Percentiles rank a stretch among this genome's conserved stretches.
These are phyloP conservation scores for Uronychia setigera DNA, from an alignment of 73 alveolate species.

Conservation along the genomic window DNA sequence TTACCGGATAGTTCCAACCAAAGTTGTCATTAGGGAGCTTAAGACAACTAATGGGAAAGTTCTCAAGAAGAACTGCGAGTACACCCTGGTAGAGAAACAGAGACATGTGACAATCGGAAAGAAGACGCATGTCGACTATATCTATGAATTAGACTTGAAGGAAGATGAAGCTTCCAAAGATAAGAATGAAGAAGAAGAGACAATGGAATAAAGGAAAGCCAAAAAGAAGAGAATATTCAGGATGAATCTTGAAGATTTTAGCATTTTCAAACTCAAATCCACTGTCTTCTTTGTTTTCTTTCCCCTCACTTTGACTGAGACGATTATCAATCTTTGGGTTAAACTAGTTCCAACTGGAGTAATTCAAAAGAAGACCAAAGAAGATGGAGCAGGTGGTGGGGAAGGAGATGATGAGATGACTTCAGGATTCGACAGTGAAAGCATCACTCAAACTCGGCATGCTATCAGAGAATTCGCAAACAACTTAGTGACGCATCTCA, in stretches of 20 bases:
- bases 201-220: constrained; percentile 16
- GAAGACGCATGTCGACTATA: constrained; percentile 63
- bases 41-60: constrained; percentile 60
- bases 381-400: constrained; percentile 10
- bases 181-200: constrained; percentile 4
- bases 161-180: constrained; percentile 26
- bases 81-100: constrained; percentile 61
- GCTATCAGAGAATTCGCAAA: constrained; percentile 61
- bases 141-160: constrained; percentile 53
- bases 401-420: constrained; percentile 10
- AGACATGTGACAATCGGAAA: constrained; percentile 58
- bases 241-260: constrained; percentile 53
- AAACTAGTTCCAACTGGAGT: constrained; percentile 36
- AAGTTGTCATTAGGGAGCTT: constrained; percentile 61
- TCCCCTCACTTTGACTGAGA: constrained; percentile 55
- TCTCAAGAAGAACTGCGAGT: constrained; percentile 54
- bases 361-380: constrained; percentile 27
- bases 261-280: constrained; percentile 43
- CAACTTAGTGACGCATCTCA: constrained; percentile 35
- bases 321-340: constrained; percentile 47
- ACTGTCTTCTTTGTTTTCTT: constrained; percentile 41
- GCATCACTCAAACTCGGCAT: constrained; percentile 37
- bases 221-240: constrained; percentile 37
- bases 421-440: constrained; percentile 25
- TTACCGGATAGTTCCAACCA: constrained; percentile 61